Evolutionary conservation across 192 early-diverging fungal genomes (phyloP).

Genomic region (Linnemannia zychae): DNA sequence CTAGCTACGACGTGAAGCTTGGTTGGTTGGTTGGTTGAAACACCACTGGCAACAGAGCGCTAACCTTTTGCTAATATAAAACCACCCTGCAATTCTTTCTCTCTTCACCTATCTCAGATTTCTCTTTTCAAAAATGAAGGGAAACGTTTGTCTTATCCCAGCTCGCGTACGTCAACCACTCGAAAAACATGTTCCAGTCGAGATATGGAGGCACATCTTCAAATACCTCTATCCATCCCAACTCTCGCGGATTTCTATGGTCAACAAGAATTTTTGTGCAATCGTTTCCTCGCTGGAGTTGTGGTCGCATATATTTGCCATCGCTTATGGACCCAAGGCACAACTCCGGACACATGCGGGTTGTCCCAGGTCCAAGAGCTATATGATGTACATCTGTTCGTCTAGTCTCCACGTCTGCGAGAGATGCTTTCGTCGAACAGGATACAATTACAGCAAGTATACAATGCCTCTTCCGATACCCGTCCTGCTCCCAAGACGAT

Average conservation of each 20-base stretch:
- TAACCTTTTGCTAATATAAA: no score
- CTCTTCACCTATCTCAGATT: no score
- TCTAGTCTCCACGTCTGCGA: conserved; percentile 28
- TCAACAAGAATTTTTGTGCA: conserved; percentile 7
- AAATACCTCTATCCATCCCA: conserved; percentile 12
- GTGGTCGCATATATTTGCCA: neutral
- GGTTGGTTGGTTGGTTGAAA: no score
- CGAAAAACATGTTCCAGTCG: no score
- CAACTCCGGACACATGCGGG: neutral
- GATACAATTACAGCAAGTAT: neutral
- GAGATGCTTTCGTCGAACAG: conserved; percentile 5
- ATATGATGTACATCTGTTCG: conserved; percentile 17
- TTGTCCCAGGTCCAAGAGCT: conserved; percentile 13
- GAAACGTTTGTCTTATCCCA: no score
- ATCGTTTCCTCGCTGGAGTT: neutral
- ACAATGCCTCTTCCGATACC: neutral
- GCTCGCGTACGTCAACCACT: no score
- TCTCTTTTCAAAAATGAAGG: no score
- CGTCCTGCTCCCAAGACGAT: conserved; percentile 22
- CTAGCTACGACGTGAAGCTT: no score
- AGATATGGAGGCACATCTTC: neutral
- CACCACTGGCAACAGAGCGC: no score
- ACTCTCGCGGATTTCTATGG: conserved; percentile 4
- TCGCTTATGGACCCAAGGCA: neutral
- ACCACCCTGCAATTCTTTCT: no score